These are phyloP conservation scores for Solioccasus polychromus DNA, from an alignment of 768 basidiomycete genomes.

Conservation along the genomic window DNA sequence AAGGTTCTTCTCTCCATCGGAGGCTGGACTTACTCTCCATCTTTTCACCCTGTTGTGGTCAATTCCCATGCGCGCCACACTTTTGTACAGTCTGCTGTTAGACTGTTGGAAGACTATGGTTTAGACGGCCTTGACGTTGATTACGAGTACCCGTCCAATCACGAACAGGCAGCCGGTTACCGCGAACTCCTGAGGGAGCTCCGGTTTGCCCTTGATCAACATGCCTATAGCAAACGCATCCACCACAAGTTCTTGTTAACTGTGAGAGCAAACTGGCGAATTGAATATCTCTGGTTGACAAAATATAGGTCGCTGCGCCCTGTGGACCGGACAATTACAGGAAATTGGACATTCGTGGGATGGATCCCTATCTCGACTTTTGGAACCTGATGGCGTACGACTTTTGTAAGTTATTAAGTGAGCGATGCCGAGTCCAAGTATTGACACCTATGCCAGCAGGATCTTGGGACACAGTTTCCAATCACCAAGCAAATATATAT, in stretches of 20 bases:
- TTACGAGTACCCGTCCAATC: conserved; percentile 87
- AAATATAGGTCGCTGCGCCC: conserved; percentile 78
- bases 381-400: conserved; percentile 99
- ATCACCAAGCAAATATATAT: conserved; percentile 86
- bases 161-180: conserved; percentile 78
- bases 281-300: not conserved
- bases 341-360: conserved; percentile 73
- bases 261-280: conserved; percentile 40
- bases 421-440: conserved; percentile 2
- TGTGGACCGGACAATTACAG: conserved; percentile 87
- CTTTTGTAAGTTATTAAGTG: conserved; percentile 56
- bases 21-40: conserved; percentile 91
- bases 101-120: conserved; percentile 86
- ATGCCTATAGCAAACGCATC: conserved; percentile 61
- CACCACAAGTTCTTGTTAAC: conserved; percentile 70
- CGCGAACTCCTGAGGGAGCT: conserved; percentile 77
- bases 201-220: conserved; percentile 69
- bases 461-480: conserved; percentile 68
- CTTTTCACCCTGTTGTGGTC: conserved; percentile 80
- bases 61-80: conserved; percentile 56
- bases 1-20: conserved; percentile 87
- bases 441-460: conserved; percentile 48
- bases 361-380: conserved; percentile 88
- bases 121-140: conserved; percentile 91
- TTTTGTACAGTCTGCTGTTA: conserved; percentile 80